phyloP scores from a whole-genome alignment of 495 filamentous ascomycete genomes.

The Tuber indicum region DNA sequence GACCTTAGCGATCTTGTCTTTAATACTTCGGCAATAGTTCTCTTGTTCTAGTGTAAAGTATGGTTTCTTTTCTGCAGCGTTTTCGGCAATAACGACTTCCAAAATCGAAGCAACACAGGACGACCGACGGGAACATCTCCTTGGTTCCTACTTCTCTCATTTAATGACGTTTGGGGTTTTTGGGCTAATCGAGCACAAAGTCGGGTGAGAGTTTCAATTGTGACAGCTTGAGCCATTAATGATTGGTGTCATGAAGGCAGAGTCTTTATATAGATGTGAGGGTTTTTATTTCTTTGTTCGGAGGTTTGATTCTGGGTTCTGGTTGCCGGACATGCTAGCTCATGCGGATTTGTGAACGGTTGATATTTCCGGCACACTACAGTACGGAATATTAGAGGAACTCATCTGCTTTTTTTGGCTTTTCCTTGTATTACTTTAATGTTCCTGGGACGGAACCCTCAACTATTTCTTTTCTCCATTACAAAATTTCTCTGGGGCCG shows the following conservation, averaged over 20 bases:
- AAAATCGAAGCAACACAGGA: slow-evolving; percentile 34
- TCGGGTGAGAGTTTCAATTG: slow-evolving; percentile 31
- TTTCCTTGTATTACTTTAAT: neutral
- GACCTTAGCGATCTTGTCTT: slow-evolving; percentile 32
- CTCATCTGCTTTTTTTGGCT: neutral
- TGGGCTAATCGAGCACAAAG: slow-evolving; percentile 9
- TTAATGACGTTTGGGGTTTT: slow-evolving; percentile 20
- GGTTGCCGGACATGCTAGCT: neutral
- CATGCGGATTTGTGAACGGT: neutral
- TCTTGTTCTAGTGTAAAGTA: slow-evolving; percentile 41
- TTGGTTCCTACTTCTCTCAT: slow-evolving; percentile 37
- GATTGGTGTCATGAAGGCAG: slow-evolving; percentile 20
- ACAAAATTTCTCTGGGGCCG: neutral
- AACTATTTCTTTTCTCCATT: neutral
- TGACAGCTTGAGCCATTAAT: slow-evolving; percentile 20
- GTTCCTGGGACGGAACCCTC: neutral
- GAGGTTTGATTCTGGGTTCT: neutral
- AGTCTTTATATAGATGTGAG: slow-evolving; percentile 7
- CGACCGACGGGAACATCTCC: slow-evolving; percentile 36
- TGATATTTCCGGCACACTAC: neutral
- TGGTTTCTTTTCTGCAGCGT: slow-evolving; percentile 27
- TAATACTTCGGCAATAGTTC: slow-evolving; percentile 24
- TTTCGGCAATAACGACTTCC: slow-evolving; percentile 29
- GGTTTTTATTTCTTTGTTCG: slow-evolving; percentile 9
- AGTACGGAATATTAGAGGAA: neutral